A percentile compares a stretch with the other conserved stretches of the same genome.
These are phyloP conservation scores for Dioscorea alata DNA, from an alignment of 106 monocot species.

Conservation along the genomic window DNA sequence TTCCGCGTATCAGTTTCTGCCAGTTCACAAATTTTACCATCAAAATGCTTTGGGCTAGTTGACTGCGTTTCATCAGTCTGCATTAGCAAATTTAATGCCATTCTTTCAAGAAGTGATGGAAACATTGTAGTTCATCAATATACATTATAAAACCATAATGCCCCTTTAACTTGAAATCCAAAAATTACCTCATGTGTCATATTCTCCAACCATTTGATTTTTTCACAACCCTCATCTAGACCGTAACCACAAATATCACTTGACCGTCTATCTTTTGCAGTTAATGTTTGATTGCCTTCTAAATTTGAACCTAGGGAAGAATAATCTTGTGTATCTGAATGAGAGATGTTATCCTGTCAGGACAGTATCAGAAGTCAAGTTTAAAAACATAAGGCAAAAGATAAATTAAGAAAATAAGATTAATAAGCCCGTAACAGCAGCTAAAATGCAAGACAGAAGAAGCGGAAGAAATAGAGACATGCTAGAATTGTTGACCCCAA, in stretches of 20 bases:
- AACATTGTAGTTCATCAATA: too few relatives aligned
- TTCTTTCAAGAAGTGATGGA: too few relatives aligned
- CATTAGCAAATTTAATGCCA: too few relatives aligned
- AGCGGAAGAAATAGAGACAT: neutral
- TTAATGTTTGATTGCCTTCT: slow-evolving; percentile 6
- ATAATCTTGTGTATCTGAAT: slow-evolving; percentile 6
- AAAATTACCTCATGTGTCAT: neutral
- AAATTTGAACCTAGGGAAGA: slow-evolving; percentile 3
- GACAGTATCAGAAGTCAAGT: neutral
- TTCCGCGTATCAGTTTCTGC: slow-evolving; percentile 12
- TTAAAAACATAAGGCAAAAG: too few relatives aligned
- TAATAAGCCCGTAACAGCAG: too few relatives aligned
- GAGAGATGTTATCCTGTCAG: neutral
- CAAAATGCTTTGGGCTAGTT: neutral
- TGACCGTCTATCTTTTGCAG: slow-evolving; percentile 9
- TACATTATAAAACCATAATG: too few relatives aligned
- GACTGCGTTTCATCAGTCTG: slow-evolving; percentile 18
- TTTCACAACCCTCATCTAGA: neutral
- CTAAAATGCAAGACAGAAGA: neutral
- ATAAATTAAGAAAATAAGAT: too few relatives aligned
- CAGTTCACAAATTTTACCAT: neutral
- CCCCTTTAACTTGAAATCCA: neutral
- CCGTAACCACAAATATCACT: slow-evolving; percentile 9
- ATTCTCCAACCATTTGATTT: slow-evolving; percentile 3
- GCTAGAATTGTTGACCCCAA: slow-evolving; percentile 19